Conservation (phyloP, 805 yeast genomes). For the Pichia phayaonensis region DNA sequence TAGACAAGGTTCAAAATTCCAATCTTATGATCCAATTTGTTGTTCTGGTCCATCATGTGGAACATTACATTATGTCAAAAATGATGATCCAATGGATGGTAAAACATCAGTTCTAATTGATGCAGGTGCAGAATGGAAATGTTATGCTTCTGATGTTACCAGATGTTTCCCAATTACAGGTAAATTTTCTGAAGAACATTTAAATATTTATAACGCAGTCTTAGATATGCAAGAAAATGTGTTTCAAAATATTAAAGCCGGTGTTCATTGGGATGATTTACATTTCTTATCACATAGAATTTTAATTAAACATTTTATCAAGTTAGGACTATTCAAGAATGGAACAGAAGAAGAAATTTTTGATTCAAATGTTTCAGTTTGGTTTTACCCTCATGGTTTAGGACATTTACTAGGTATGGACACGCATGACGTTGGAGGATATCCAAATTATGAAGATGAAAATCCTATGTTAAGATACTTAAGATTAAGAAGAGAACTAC, state of each 20-base stretch:
- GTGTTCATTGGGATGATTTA: constrained; percentile 76
- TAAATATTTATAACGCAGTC: constrained; percentile 73
- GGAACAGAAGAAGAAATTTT: constrained; percentile 57
- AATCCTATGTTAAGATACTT: constrained; percentile 70
- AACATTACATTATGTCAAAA: constrained; percentile 81
- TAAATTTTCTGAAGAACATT: constrained; percentile 81
- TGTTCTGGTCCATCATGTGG: constrained; percentile 91
- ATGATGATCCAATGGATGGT: constrained; percentile 54
- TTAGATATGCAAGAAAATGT: constrained; percentile 73
- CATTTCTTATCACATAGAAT: constrained; percentile 76
- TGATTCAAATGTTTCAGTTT: constrained; percentile 60
- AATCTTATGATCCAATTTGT: constrained; percentile 92
- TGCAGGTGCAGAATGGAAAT: constrained; percentile 96
- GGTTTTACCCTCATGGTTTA: constrained; percentile 91
- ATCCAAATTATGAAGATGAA: constrained; percentile 76
- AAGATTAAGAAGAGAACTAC: constrained; percentile 68
- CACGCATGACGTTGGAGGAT: constrained; percentile 93
- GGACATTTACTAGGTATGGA: constrained; percentile 94
- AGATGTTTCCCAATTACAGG: constrained; percentile 92
- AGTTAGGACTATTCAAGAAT: constrained; percentile 65
- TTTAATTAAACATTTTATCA: constrained; percentile 60
- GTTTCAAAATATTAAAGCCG: constrained; percentile 70
- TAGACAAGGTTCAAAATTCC: constrained; percentile 86
- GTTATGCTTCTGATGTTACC: constrained; percentile 90
- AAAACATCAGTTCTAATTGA: constrained; percentile 73